Conservation (phyloP, 495 filamentous ascomycete species). For the Aspergillus egyptiacus region DNA sequence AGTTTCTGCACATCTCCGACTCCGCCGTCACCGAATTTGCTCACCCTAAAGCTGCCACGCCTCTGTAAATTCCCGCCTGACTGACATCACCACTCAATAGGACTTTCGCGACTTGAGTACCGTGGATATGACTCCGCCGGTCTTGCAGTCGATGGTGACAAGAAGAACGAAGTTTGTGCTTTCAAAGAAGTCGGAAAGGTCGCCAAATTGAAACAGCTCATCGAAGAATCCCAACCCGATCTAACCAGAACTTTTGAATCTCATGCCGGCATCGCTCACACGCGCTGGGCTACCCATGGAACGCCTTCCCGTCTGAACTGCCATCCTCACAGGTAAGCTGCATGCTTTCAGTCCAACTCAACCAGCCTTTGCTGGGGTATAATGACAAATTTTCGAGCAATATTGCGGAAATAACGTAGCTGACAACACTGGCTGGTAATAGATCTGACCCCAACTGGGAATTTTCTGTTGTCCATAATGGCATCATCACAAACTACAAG, state of each 20-base stretch:
- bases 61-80: background rate
- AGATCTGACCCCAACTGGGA: constrained; percentile 84
- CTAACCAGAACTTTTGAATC: constrained; percentile 90
- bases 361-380: background rate
- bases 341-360: background rate
- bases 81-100: constrained; percentile 31
- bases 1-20: background rate
- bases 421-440: background rate
- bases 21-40: no score
- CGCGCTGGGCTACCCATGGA: constrained; percentile 97
- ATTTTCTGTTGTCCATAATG: constrained; percentile 97
- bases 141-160: constrained; percentile 93
- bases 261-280: constrained; percentile 97
- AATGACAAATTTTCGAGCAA: background rate
- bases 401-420: background rate
- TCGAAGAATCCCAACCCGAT: constrained; percentile 75
- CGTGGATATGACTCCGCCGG: constrained; percentile 97
- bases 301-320: constrained; percentile 90
- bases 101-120: constrained; percentile 84
- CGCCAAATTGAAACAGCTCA: constrained; percentile 87
- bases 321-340: constrained; percentile 89
- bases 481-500: constrained; percentile 99
- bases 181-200: constrained; percentile 99
- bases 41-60: background rate
- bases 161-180: constrained; percentile 94